A percentile compares a stretch with the other conserved stretches of the same genome.
Conservation (phyloP, 768 basidiomycete species). For the Leccinum uliginosum region DNA sequence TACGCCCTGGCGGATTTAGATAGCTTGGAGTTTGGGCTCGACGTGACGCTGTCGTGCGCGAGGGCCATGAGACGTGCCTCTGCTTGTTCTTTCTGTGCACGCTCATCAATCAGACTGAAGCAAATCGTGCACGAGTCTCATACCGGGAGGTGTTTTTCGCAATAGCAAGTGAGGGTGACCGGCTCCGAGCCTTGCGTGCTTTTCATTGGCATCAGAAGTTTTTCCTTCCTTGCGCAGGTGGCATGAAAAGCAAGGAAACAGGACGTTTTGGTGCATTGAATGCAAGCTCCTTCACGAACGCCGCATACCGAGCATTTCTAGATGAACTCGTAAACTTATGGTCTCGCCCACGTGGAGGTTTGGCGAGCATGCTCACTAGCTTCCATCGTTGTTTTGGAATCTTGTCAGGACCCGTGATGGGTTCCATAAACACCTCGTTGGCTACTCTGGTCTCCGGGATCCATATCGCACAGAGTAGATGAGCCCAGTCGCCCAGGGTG, state of each 20-base stretch:
- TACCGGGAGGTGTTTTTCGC: conserved; percentile 90
- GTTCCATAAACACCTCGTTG: conserved; percentile 98
- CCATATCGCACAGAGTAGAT: conserved; percentile 96
- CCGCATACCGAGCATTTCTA: conserved; percentile 66
- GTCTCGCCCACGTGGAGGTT: neutral
- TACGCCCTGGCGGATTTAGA: conserved; percentile 87
- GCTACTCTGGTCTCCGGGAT: conserved; percentile 90
- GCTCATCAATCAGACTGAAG: neutral
- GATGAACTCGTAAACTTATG: conserved; percentile 7
- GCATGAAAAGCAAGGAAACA: conserved; percentile 95
- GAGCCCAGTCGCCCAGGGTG: conserved; percentile 87
- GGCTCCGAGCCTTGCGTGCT: conserved; percentile 71
- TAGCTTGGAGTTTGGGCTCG: conserved; percentile 39
- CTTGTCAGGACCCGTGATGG: conserved; percentile 82
- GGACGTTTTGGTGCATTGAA: conserved; percentile 87
- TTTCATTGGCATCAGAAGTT: conserved; percentile 84
- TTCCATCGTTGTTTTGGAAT: conserved; percentile 93
- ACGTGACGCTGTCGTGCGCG: conserved; percentile 38
- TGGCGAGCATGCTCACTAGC: conserved; percentile 53
- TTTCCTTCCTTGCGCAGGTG: conserved; percentile 88
- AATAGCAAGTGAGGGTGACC: conserved; percentile 71
- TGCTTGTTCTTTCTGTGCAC: conserved; percentile 59
- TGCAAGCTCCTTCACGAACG: conserved; percentile 75
- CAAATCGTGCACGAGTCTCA: conserved; percentile 20
- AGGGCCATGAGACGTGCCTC: conserved; percentile 57